phyloP scores from a whole-genome alignment of 2,329 filamentous ascomycete species.

The Akanthomyces dipterigenus region DNA sequence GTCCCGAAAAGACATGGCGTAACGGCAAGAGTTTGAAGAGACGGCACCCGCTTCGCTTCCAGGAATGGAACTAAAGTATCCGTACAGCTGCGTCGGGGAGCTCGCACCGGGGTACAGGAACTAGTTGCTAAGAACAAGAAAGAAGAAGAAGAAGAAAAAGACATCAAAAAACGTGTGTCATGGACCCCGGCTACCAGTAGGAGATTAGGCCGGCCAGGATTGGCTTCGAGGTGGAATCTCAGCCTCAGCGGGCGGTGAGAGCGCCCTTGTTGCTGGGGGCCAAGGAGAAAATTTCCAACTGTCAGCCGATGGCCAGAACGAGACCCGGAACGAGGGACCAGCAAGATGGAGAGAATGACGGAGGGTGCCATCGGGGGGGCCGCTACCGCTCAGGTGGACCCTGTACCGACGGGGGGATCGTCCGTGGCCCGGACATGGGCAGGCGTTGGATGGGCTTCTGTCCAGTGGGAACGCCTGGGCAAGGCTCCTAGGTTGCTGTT shows the following conservation, averaged over 20 bases:
- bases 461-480: background rate
- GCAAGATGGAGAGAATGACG: conserved; percentile 1
- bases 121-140: background rate
- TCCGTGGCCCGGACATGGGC: conserved; percentile 9
- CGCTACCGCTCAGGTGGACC: conserved; percentile 7
- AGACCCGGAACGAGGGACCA: conserved; percentile 5
- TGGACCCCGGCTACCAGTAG: background rate
- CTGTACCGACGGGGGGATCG: conserved; percentile 11
- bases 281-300: conserved; percentile 5
- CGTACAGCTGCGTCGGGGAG: background rate
- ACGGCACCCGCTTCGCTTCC: background rate
- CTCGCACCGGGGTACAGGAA: background rate
- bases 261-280: background rate
- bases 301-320: conserved; percentile 8
- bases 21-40: background rate
- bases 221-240: background rate
- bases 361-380: conserved; percentile 9
- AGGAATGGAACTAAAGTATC: background rate
- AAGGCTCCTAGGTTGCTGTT: background rate
- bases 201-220: background rate
- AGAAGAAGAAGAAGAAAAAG: too few species aligned
- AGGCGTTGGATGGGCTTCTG: background rate
- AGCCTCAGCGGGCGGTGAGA: conserved; percentile 6
- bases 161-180: background rate
- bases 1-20: background rate